Conservation (phyloP, 1,284 basidiomycete species). For the Heterobasidion irregulare region DNA sequence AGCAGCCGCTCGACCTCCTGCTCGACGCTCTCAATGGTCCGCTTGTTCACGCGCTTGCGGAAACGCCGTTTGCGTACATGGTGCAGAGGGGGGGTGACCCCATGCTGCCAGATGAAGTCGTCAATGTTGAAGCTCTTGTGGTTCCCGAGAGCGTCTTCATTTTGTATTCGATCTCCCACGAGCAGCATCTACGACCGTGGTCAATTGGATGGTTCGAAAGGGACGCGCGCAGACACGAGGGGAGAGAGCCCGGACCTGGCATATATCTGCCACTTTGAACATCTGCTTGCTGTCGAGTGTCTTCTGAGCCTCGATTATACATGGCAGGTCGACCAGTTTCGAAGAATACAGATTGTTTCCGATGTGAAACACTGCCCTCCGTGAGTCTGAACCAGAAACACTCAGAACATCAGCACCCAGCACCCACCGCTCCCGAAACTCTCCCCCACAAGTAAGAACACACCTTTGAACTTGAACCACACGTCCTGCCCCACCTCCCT, state of each 20-base stretch:
- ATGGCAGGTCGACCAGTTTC: conserved; percentile 94
- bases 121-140: conserved; percentile 81
- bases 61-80: conserved; percentile 92
- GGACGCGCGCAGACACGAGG: conserved; percentile 1
- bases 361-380: conserved; percentile 87
- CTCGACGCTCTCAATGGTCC: conserved; percentile 96
- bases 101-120: conserved; percentile 97
- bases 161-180: conserved; percentile 69
- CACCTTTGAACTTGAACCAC: conserved; percentile 98
- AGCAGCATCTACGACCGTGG: conserved; percentile 67
- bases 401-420: neutral
- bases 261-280: conserved; percentile 99
- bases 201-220: conserved; percentile 9
- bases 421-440: neutral
- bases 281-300: conserved; percentile 93
- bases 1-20: conserved; percentile 92
- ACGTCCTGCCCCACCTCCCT: conserved; percentile 81
- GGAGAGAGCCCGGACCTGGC: conserved; percentile 52
- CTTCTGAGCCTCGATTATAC: conserved; percentile 94
- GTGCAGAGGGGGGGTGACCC: conserved; percentile 89
- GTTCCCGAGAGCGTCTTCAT: conserved; percentile 50
- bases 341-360: conserved; percentile 78
- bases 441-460: conserved; percentile 8
- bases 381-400: conserved; percentile 57
- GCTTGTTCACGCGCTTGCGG: conserved; percentile 80